phyloP scores from a whole-genome alignment of 2,329 filamentous ascomycete genomes.

The Neonectria hederae region DNA sequence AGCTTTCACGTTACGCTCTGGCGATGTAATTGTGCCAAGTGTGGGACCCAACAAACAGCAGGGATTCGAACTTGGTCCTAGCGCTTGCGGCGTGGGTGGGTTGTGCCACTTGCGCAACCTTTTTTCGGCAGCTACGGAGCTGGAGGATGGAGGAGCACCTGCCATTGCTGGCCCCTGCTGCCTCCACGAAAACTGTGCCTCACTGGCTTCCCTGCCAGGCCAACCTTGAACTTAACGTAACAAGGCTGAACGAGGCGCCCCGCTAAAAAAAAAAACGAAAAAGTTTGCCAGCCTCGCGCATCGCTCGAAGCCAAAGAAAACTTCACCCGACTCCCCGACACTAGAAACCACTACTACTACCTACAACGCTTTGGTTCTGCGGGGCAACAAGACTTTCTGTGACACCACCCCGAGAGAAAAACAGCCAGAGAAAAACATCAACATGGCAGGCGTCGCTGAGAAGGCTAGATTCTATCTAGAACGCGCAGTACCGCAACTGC shows the following conservation, averaged over 20 bases:
- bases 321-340: background rate
- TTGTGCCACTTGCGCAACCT: background rate
- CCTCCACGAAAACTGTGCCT: background rate
- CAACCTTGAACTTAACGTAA: conserved; percentile 9
- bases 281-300: conserved; percentile 23
- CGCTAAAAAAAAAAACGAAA: conserved; percentile 35
- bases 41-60: conserved; percentile 23
- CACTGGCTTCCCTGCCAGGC: no score
- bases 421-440: background rate
- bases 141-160: background rate
- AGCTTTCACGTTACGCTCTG: conserved; percentile 38
- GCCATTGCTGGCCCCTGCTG: background rate
- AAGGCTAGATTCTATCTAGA: conserved; percentile 97
- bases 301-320: background rate
- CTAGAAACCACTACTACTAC: background rate
- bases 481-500: conserved; percentile 88
- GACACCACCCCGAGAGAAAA: background rate
- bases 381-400: background rate
- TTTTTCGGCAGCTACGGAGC: background rate
- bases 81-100: background rate
- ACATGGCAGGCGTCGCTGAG: conserved; percentile 86
- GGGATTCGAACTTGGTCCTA: conserved; percentile 30
- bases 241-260: conserved; percentile 28
- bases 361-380: background rate
- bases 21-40: conserved; percentile 39